Percentiles rank a stretch among this genome's conserved stretches.
phyloP scores from a whole-genome alignment of 2,329 filamentous ascomycete species.

The Zarea fungicola region DNA sequence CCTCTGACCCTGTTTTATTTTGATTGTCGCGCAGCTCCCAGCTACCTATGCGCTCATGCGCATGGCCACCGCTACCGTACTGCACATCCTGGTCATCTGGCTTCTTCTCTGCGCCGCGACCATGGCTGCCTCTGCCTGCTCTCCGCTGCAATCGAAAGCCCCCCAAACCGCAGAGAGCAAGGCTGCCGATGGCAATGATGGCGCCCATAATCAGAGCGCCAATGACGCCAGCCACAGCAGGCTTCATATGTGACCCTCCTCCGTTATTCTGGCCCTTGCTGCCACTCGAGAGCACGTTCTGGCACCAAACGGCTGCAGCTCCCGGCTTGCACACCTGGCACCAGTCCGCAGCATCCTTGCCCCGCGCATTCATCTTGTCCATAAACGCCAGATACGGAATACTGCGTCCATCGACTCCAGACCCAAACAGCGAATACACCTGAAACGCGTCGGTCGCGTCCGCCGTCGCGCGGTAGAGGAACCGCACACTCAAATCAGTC shows the following conservation, averaged over 20 bases:
- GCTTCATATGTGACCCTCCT: slow-evolving; percentile 21
- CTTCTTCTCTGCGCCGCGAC: slow-evolving; percentile 36
- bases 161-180: slow-evolving; percentile 28
- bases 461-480: slow-evolving; percentile 49
- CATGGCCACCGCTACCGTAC: slow-evolving; percentile 32
- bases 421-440: slow-evolving; percentile 37
- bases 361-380: slow-evolving; percentile 30
- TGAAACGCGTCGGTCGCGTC: slow-evolving; percentile 29
- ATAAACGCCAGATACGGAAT: slow-evolving; percentile 37
- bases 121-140: slow-evolving; percentile 25
- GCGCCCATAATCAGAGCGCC: slow-evolving; percentile 38
- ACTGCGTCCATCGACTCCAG: slow-evolving; percentile 25
- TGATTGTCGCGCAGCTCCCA: slow-evolving; percentile 41
- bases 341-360: slow-evolving; percentile 34
- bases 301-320: slow-evolving; percentile 34
- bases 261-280: slow-evolving; percentile 9
- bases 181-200: slow-evolving; percentile 28
- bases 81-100: slow-evolving; percentile 38
- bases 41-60: slow-evolving; percentile 43
- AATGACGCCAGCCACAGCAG: slow-evolving; percentile 41
- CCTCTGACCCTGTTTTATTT: slow-evolving; percentile 18
- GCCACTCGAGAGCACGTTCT: background rate
- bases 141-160: slow-evolving; percentile 28
- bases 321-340: slow-evolving; percentile 36
- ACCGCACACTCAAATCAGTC: slow-evolving; percentile 47